Conservation (phyloP, 495 filamentous ascomycete genomes). For the Haplographium delicatum region DNA sequence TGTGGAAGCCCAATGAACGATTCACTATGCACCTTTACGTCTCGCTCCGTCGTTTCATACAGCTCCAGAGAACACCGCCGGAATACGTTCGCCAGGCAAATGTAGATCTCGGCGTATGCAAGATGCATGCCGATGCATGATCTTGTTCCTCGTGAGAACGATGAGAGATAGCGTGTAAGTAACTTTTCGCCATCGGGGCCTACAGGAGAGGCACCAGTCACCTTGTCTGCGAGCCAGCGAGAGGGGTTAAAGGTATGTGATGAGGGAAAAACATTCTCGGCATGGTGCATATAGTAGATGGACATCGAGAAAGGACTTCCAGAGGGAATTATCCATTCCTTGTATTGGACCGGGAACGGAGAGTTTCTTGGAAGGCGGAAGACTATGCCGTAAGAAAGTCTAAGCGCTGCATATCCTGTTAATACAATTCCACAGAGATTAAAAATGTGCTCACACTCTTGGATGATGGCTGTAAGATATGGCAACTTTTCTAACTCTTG, state of each 20-base stretch:
- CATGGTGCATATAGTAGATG: slow-evolving; percentile 40
- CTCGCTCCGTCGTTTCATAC: slow-evolving; percentile 11
- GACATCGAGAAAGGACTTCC: slow-evolving; percentile 43
- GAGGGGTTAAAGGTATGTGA: slow-evolving; percentile 43
- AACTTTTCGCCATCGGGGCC: slow-evolving; percentile 5
- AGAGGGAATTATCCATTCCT: slow-evolving; percentile 27
- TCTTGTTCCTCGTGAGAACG: slow-evolving; percentile 44
- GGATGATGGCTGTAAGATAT: slow-evolving; percentile 5
- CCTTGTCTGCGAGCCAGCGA: slow-evolving; percentile 36
- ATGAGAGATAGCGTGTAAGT: slow-evolving; percentile 37
- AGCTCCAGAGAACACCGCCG: slow-evolving; percentile 24
- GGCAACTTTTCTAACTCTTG: slow-evolving; percentile 30
- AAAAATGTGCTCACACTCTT: slow-evolving; percentile 7
- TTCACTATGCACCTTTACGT: slow-evolving; percentile 8
- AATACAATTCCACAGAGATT: background rate
- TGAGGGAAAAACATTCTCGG: slow-evolving; percentile 42
- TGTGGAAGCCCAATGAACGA: background rate
- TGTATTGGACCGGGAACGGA: slow-evolving; percentile 18
- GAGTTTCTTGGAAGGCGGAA: slow-evolving; percentile 19
- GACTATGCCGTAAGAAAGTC: slow-evolving; percentile 35
- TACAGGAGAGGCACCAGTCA: background rate
- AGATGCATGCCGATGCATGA: slow-evolving; percentile 45
- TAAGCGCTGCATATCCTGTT: slow-evolving; percentile 26
- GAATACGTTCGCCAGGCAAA: slow-evolving; percentile 33
- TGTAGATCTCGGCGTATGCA: slow-evolving; percentile 41